Evolutionary conservation across 1,284 basidiomycete genomes (phyloP), one percentile per base, ranked within the genome.

Genomic region (Golubevia pallescens): DNA sequence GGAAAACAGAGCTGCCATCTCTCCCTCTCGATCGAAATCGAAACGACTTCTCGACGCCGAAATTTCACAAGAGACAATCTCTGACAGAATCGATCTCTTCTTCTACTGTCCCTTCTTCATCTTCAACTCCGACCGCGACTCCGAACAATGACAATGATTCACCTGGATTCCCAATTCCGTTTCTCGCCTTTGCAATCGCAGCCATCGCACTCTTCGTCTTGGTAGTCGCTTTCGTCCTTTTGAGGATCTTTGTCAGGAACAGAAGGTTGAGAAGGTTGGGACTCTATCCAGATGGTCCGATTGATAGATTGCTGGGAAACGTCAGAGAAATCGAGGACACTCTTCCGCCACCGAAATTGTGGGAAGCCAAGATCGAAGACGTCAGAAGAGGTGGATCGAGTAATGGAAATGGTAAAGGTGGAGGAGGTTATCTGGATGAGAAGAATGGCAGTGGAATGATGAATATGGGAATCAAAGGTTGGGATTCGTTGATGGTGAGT

Each of bases 201-300:
- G 78, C 78, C 24, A 77, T 80, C 65, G 78, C 78, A n/a, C 73
- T 80, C 21, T 80, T 80, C 55, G 71, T 80, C 60, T 65, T 80
- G 32, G 77, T 80, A 21, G 76, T 80, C 59, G 74, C 76, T 60
- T 80, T 80, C 54, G 76, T 80, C 42, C 77, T 80, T 8, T 55
- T 80, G 38, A 67, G 78, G 58, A 78, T 80, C 62, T 75, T 78
- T 61, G 63, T 80, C 63, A 67, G 78, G 58, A 80, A 80, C 53
- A 72, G 78, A 20, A 67, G 78, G 28, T 68, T 80, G 1, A 66
- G 78, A 19, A 70, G 75, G 4, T 61, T 78, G n/a, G 78, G 78
- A 6, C 59, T 80, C 19, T 63, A 73, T 19, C 76, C 74, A 6
- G 76, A 77, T 7, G 70, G 69, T 5, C 68, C 68, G 13, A 68